Evolutionary conservation across 495 filamentous ascomycete genomes (phyloP).

Genomic region (Tuber calosporum): DNA sequence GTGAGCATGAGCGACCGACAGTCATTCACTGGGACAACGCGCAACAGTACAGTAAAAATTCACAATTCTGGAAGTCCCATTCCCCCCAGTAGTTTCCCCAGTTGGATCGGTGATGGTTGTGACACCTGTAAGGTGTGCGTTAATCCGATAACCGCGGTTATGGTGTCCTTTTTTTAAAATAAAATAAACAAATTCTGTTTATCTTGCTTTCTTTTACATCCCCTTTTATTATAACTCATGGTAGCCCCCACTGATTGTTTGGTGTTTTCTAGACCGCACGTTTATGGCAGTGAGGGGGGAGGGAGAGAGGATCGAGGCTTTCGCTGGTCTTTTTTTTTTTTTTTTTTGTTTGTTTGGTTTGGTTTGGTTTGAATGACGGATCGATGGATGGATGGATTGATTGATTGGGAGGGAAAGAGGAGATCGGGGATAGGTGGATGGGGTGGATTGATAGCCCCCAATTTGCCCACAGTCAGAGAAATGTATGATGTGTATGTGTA

Average conservation of each 20-base stretch:
- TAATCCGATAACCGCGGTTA: not conserved
- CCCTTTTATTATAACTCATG: not conserved
- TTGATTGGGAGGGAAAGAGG: not conserved
- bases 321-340: not conserved
- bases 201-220: not conserved
- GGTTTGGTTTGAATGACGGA: no score
- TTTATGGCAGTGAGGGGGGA: not conserved
- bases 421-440: not conserved
- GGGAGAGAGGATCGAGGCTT: not conserved
- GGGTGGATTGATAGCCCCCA: not conserved
- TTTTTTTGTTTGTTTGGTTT: not conserved
- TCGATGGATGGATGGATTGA: no score
- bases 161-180: not conserved
- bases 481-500: not conserved
- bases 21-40: not conserved
- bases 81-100: not conserved
- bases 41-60: not conserved
- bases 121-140: not conserved
- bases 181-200: no score
- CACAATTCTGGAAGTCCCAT: not conserved
- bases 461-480: not conserved
- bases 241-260: not conserved
- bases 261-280: not conserved
- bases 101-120: not conserved
- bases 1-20: not conserved